Percentiles rank a stretch among this genome's conserved stretches.
Evolutionary conservation across 257 asterid species (phyloP).

Genomic region (Salvia splendens): DNA sequence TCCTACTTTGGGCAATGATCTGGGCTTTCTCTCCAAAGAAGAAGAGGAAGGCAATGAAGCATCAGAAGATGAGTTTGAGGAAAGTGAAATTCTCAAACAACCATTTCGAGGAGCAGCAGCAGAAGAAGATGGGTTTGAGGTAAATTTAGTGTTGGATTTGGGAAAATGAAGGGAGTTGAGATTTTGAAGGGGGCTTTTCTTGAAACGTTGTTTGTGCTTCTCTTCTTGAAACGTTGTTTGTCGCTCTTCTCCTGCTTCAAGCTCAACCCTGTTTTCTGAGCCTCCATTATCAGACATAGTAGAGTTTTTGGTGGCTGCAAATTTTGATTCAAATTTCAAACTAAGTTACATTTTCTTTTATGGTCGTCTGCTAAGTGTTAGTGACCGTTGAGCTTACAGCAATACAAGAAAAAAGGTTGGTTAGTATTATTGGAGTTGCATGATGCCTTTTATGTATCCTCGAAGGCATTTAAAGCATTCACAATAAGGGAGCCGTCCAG

Average conservation of each 20-base stretch:
- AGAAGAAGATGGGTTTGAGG: slow-evolving; percentile 29
- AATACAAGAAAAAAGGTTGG: background rate
- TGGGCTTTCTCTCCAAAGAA: slow-evolving; percentile 34
- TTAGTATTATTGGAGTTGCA: background rate
- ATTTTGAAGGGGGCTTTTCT: slow-evolving; percentile 43
- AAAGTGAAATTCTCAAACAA: slow-evolving; percentile 32
- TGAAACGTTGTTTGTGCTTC: slow-evolving; percentile 23
- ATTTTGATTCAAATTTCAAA: slow-evolving; percentile 6
- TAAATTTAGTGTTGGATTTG: slow-evolving; percentile 25
- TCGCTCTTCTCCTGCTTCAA: slow-evolving; percentile 22
- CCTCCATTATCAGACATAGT: slow-evolving; percentile 27
- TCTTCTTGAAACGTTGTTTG: slow-evolving; percentile 15
- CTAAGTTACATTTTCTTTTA: background rate
- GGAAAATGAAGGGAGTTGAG: slow-evolving; percentile 34
- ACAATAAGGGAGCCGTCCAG: no score
- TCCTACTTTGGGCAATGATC: slow-evolving; percentile 28
- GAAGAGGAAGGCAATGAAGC: slow-evolving; percentile 29
- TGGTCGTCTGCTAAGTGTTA: background rate
- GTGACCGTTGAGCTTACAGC: slow-evolving; percentile 37
- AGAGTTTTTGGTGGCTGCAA: background rate
- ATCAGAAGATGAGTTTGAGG: slow-evolving; percentile 34
- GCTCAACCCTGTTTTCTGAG: slow-evolving; percentile 15
- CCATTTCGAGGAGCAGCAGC: slow-evolving; percentile 34
- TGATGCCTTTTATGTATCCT: no score
- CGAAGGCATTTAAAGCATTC: no score